These are phyloP conservation scores for Amanita subjunquillea DNA, from an alignment of 768 basidiomycete genomes.

Conservation along the genomic window DNA sequence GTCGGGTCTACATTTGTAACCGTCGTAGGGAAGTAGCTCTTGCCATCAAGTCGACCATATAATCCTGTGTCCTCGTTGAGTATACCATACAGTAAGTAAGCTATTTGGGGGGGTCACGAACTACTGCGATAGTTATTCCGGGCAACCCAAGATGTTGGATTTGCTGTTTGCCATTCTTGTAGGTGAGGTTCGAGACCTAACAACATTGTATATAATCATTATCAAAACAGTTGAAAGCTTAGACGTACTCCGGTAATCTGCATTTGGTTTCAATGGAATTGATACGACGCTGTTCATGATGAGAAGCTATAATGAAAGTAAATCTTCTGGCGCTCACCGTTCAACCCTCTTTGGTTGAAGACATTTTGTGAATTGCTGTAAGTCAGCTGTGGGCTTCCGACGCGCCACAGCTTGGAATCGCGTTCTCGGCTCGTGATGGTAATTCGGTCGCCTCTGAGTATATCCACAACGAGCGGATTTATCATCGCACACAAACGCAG, in stretches of 20 bases:
- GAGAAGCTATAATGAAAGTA: background rate
- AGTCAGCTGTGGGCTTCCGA: conserved; percentile 28
- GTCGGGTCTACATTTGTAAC: conserved; percentile 74
- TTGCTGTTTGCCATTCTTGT: conserved; percentile 50
- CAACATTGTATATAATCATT: background rate
- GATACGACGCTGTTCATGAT: conserved; percentile 36
- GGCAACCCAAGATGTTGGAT: conserved; percentile 51
- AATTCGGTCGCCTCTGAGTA: conserved; percentile 16
- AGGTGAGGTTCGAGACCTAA: conserved; percentile 33
- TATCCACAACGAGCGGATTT: conserved; percentile 25
- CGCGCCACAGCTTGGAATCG: conserved; percentile 41
- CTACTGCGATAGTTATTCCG: conserved; percentile 41
- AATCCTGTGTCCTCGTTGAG: conserved; percentile 19
- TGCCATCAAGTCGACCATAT: conserved; percentile 48
- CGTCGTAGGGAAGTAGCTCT: conserved; percentile 57
- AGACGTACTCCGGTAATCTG: conserved; percentile 55
- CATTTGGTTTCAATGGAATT: conserved; percentile 43
- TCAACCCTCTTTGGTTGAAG: conserved; percentile 42
- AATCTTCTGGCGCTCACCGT: conserved; percentile 28
- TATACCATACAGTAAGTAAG: background rate
- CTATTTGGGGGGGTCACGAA: conserved; percentile 12
- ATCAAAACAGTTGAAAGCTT: background rate
- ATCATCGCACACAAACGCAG: conserved; percentile 26
- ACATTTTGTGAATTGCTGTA: conserved; percentile 62
- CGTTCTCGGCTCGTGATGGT: conserved; percentile 25